Conservation (phyloP, 2,329 filamentous ascomycete genomes). For the Chalaropsis ovoidea region DNA sequence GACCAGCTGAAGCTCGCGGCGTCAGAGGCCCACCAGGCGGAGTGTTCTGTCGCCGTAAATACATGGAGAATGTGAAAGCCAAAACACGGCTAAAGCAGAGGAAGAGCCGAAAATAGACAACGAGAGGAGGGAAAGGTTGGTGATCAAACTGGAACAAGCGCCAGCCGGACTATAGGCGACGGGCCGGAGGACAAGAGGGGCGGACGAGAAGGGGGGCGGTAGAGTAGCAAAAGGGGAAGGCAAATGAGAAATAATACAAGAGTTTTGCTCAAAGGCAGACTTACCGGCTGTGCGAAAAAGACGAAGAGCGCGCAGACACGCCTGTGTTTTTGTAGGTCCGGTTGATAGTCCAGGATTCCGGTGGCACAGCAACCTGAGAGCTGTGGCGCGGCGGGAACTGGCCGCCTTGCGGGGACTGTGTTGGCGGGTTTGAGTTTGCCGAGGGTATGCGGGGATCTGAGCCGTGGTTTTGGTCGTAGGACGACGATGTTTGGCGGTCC, state of each 20-base stretch:
- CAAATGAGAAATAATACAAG: constrained; percentile 10
- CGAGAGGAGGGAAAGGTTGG: neutral
- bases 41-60: neutral
- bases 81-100: neutral
- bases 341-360: constrained; percentile 18
- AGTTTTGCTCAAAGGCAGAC: neutral
- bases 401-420: constrained; percentile 1
- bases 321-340: constrained; percentile 11
- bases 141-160: constrained; percentile 14
- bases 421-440: constrained; percentile 8
- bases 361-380: constrained; percentile 14
- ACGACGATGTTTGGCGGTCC: neutral
- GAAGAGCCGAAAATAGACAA: neutral
- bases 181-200: neutral
- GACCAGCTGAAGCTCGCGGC: neutral
- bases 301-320: constrained; percentile 18
- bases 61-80: neutral
- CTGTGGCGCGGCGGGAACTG: constrained; percentile 21
- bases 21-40: neutral
- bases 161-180: neutral
- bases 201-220: neutral
- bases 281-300: constrained; percentile 21
- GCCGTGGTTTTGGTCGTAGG: no score
- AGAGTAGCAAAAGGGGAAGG: neutral
- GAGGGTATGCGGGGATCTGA: no score